A percentile compares a stretch with the other conserved stretches of the same genome.
Conservation (phyloP, 148 eudicot species). For the Vaccinium vitisidaea region DNA sequence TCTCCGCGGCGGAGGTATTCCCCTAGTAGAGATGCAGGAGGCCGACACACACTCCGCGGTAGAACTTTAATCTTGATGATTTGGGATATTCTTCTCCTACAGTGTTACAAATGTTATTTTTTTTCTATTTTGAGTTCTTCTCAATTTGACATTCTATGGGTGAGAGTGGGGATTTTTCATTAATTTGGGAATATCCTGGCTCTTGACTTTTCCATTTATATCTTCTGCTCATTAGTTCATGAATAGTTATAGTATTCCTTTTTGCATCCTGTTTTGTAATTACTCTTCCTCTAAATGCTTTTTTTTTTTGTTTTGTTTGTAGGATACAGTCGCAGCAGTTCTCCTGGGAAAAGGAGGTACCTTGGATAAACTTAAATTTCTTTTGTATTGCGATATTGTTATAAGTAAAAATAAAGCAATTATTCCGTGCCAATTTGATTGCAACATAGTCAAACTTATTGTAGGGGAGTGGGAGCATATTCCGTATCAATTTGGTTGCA, state of each 20-base stretch:
- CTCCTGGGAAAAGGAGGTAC: slow-evolving; percentile 53
- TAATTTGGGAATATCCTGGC: neutral
- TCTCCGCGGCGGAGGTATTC: slow-evolving; percentile 65
- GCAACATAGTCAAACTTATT: neutral
- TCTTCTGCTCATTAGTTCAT: neutral
- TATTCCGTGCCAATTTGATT: neutral
- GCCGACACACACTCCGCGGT: slow-evolving; percentile 49
- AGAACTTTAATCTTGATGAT: slow-evolving; percentile 24
- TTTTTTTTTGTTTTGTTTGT: slow-evolving; percentile 24
- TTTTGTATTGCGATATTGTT: neutral
- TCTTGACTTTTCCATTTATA: neutral
- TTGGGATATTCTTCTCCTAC: neutral
- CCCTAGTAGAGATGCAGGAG: slow-evolving; percentile 55
- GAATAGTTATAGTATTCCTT: neutral
- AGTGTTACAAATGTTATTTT: neutral
- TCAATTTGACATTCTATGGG: neutral
- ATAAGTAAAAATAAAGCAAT: neutral
- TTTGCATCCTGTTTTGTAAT: neutral
- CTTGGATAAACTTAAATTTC: slow-evolving; percentile 9
- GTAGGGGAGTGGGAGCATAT: no score
- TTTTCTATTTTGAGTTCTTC: neutral
- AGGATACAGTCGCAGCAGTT: slow-evolving; percentile 57
- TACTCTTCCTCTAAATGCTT: neutral
- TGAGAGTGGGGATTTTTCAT: neutral
- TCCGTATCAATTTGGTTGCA: no score